Conservation (phyloP, 164 flowering plant genomes). For the Tinospora cordifolia region DNA sequence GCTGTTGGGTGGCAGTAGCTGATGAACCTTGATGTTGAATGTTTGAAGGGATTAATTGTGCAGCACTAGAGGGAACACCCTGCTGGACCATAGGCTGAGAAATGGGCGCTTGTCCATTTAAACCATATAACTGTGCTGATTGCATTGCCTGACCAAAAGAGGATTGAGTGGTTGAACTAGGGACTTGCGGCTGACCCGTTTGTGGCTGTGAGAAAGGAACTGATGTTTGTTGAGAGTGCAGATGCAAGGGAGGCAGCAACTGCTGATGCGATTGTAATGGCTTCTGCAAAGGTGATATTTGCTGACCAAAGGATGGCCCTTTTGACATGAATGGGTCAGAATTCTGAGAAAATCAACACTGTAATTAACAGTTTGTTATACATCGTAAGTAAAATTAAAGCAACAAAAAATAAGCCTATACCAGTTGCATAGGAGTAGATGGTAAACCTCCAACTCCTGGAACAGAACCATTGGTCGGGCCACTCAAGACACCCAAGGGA, state of each 20-base stretch:
- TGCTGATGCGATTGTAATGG: slow-evolving; percentile 59
- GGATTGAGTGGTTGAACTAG: slow-evolving; percentile 32
- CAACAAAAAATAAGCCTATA: slow-evolving; percentile 10
- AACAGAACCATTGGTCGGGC: slow-evolving; percentile 36
- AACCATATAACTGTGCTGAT: slow-evolving; percentile 35
- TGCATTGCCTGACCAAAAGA: slow-evolving; percentile 40
- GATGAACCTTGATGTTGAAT: slow-evolving; percentile 29
- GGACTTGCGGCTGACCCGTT: slow-evolving; percentile 34
- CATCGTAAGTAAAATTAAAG: background rate
- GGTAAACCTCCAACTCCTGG: slow-evolving; percentile 32
- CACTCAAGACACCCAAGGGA: slow-evolving; percentile 31
- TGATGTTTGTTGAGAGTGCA: slow-evolving; percentile 32
- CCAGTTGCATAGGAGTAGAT: slow-evolving; percentile 43
- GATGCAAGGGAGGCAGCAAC: slow-evolving; percentile 47
- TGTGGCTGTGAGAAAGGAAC: slow-evolving; percentile 41
- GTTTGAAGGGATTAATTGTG: slow-evolving; percentile 30
- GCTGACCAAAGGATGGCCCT: slow-evolving; percentile 41
- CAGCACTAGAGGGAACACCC: slow-evolving; percentile 35
- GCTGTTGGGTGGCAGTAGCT: slow-evolving; percentile 32
- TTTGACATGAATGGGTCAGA: slow-evolving; percentile 38
- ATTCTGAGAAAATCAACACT: slow-evolving; percentile 17
- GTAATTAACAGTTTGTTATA: background rate
- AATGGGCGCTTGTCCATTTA: slow-evolving; percentile 40
- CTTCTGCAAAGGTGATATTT: slow-evolving; percentile 55
- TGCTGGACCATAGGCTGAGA: slow-evolving; percentile 52